phyloP scores from a whole-genome alignment of 2,329 filamentous ascomycete species.

The Fusarium irregulare region DNA sequence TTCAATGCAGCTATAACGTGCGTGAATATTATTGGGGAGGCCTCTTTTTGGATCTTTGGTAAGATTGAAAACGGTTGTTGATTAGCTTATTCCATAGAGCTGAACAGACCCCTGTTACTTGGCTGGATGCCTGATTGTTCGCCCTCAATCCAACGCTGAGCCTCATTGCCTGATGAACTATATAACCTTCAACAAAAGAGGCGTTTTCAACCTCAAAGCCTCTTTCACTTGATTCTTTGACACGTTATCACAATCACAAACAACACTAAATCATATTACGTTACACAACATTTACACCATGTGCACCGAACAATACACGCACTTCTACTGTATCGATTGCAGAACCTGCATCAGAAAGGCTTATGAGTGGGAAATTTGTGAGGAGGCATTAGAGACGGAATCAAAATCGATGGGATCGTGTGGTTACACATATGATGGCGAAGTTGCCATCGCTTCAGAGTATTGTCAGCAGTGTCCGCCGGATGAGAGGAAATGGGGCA shows the following conservation, averaged over 20 bases:
- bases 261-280: not conserved
- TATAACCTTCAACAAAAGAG: not conserved
- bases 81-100: not conserved
- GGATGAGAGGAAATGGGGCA: constrained; percentile 25
- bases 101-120: constrained; percentile 15
- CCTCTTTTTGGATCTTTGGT: constrained; percentile 17
- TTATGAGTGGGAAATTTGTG: constrained; percentile 15
- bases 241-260: not conserved
- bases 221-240: not conserved
- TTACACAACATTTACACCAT: not conserved
- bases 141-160: not conserved
- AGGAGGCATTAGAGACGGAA: not conserved
- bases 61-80: not conserved
- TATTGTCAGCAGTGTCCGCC: constrained; percentile 22
- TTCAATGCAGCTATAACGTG: not conserved
- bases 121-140: constrained; percentile 2
- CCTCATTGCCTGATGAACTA: not conserved
- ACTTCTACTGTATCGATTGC: constrained; percentile 22
- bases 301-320: constrained; percentile 20
- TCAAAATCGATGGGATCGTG: constrained; percentile 22
- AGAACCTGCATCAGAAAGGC: constrained; percentile 7
- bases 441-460: constrained; percentile 9
- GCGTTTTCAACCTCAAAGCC: not conserved
- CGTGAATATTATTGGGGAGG: constrained; percentile 5
- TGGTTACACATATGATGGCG: constrained; percentile 8